phyloP scores from a whole-genome alignment of 352 stramenopile genomes.

The Achlya hypogyna region DNA sequence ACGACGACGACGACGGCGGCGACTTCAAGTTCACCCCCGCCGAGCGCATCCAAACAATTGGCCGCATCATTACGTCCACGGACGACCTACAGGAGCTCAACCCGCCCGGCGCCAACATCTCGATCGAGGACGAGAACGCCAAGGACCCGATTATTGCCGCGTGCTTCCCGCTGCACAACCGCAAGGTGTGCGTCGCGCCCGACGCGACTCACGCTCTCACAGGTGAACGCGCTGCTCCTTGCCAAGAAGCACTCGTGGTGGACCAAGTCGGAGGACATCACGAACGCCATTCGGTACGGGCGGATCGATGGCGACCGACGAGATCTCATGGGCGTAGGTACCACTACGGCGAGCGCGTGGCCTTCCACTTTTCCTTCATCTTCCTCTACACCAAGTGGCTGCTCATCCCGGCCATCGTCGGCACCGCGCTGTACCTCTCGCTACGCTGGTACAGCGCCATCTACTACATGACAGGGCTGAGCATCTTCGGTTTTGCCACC shows the following conservation, averaged over 20 bases:
- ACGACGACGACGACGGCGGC: constrained; percentile 26
- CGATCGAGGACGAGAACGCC: constrained; percentile 63
- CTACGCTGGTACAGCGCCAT: constrained; percentile 57
- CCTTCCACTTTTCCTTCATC: constrained; percentile 81
- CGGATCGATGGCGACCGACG: constrained; percentile 24
- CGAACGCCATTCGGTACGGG: constrained; percentile 62
- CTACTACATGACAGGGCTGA: constrained; percentile 69
- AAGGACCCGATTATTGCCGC: constrained; percentile 65
- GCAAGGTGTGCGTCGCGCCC: constrained; percentile 14
- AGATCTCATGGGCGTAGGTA: constrained; percentile 73
- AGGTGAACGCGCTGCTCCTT: constrained; percentile 58
- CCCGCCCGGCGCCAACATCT: constrained; percentile 65
- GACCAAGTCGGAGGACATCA: constrained; percentile 72
- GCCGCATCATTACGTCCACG: constrained; percentile 77
- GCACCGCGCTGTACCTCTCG: constrained; percentile 54
- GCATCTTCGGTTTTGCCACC: constrained; percentile 70
- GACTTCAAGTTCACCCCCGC: constrained; percentile 74
- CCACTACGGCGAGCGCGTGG: constrained; percentile 74
- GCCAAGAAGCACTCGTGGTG: constrained; percentile 65
- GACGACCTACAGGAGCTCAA: constrained; percentile 60
- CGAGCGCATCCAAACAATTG: constrained; percentile 76
- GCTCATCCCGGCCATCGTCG: constrained; percentile 44
- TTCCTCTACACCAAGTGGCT: constrained; percentile 81
- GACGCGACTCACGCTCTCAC: background rate
- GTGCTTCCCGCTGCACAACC: constrained; percentile 81